Conservation (phyloP, 148 eudicot genomes). For the Rhododendron henanense region DNA sequence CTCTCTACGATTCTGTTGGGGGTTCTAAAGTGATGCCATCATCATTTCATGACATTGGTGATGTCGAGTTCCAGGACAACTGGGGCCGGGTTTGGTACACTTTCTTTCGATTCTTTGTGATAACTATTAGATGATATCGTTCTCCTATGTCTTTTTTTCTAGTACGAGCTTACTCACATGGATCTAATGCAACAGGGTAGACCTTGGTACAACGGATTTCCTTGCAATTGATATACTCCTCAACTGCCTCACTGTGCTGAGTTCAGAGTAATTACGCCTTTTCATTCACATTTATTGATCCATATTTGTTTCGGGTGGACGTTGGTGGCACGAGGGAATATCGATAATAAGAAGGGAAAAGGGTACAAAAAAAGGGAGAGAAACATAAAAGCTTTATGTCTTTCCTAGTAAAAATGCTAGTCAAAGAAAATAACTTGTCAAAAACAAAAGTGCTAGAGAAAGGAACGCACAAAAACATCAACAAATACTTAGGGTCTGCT, state of each 20-base stretch:
- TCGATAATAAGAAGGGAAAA: neutral
- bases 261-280: conserved; percentile 71
- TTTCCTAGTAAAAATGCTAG: neutral
- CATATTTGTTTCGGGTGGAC: neutral
- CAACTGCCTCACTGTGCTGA: conserved; percentile 83
- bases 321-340: neutral
- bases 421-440: neutral
- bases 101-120: conserved; percentile 10
- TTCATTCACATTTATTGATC: neutral
- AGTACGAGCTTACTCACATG: conserved; percentile 4
- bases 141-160: neutral
- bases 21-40: conserved; percentile 78
- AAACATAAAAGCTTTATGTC: neutral
- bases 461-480: neutral
- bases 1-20: conserved; percentile 78
- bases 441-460: neutral
- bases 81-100: conserved; percentile 94
- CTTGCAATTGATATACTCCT: conserved; percentile 84
- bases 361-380: neutral
- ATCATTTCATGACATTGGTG: conserved; percentile 87
- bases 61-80: conserved; percentile 90
- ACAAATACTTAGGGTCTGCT: neutral
- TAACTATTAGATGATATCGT: neutral
- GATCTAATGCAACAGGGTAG: conserved; percentile 61
- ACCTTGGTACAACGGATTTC: conserved; percentile 89